Percentiles rank a stretch among this genome's conserved stretches.
Evolutionary conservation across 148 eudicot species (phyloP).

Genomic region (Fagopyrum esculentum): DNA sequence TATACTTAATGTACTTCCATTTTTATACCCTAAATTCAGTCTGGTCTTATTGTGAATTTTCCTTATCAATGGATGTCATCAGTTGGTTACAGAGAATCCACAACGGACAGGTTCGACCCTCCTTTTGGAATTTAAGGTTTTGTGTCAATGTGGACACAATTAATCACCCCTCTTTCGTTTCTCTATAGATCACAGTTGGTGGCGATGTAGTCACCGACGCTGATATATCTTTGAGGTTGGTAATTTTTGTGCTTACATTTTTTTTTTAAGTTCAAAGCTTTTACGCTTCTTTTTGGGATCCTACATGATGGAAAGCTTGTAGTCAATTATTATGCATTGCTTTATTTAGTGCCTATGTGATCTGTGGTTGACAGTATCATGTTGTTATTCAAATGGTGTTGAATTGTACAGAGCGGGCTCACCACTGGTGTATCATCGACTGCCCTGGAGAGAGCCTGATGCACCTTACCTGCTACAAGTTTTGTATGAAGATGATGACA

Average conservation of each 20-base stretch:
- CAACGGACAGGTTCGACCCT: constrained; percentile 53
- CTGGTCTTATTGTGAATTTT: not conserved
- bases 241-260: not conserved
- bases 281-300: not conserved
- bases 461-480: constrained; percentile 69
- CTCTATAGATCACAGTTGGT: constrained; percentile 57
- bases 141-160: not conserved
- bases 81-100: constrained; percentile 90
- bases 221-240: constrained; percentile 48
- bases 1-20: not conserved
- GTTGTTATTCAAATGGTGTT: constrained; percentile 13
- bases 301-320: not conserved
- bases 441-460: constrained; percentile 85
- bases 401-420: constrained; percentile 40
- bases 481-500: constrained; percentile 70
- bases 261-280: not conserved
- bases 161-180: not conserved
- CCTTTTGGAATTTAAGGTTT: constrained; percentile 1
- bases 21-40: not conserved
- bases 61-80: constrained; percentile 18
- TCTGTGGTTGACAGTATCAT: not conserved
- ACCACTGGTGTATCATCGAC: constrained; percentile 61
- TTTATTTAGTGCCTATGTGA: not conserved
- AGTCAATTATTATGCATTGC: not conserved
- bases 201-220: constrained; percentile 56